Percentiles rank a stretch among this genome's conserved stretches.
Conservation (phyloP, 2,329 filamentous ascomycete genomes). For the Fusarium coicis region DNA sequence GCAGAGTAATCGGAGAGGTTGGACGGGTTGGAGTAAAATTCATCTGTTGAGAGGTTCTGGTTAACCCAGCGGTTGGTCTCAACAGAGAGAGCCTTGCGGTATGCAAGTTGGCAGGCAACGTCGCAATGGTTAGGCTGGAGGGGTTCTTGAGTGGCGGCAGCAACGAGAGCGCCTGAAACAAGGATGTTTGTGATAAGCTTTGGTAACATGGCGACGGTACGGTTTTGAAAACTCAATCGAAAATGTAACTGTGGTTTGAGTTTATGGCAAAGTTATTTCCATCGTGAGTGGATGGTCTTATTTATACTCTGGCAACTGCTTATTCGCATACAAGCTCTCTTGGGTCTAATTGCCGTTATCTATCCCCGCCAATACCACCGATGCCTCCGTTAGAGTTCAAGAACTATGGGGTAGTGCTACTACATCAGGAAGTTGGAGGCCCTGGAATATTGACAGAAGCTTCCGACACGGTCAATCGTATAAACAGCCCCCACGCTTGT, state of each 20-base stretch:
- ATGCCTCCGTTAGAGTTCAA: not conserved
- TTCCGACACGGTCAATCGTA: not conserved
- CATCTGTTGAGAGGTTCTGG: not conserved
- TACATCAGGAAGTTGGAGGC: not conserved
- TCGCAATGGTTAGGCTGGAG: conserved; percentile 15
- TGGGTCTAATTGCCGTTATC: not conserved
- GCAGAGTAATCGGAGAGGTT: not conserved
- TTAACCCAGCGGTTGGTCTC: conserved; percentile 13
- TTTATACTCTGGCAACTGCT: not conserved
- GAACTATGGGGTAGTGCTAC: not conserved
- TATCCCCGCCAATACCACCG: too few relatives aligned
- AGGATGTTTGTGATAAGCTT: not conserved
- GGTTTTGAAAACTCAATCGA: not conserved
- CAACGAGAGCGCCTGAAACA: not conserved
- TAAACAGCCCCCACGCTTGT: not conserved
- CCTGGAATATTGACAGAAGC: not conserved
- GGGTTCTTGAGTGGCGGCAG: not conserved
- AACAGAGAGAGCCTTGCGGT: not conserved
- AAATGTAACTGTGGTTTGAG: not conserved
- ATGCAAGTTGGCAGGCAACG: not conserved
- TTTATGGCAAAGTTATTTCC: not conserved
- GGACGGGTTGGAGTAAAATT: conserved; percentile 9
- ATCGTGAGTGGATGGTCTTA: not conserved
- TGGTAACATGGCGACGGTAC: not conserved
- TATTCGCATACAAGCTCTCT: not conserved